Conservation (phyloP, 768 basidiomycete genomes). For the Pisolithus marmoratus region DNA sequence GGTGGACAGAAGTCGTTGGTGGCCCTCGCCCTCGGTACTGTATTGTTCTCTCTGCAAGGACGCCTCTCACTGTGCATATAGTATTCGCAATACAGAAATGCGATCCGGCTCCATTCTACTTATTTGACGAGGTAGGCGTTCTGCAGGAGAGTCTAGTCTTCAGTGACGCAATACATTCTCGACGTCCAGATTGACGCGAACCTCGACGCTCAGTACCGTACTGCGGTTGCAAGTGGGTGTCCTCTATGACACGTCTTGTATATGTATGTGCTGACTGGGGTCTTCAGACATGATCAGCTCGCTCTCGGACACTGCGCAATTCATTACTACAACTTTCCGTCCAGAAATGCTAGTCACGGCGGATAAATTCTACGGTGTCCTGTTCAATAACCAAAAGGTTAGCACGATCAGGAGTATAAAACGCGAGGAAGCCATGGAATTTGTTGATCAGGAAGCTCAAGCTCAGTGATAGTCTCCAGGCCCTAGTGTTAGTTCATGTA, state of each 20-base stretch:
- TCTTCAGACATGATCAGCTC: conserved; percentile 78
- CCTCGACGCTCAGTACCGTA: conserved; percentile 94
- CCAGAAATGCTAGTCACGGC: conserved; percentile 95
- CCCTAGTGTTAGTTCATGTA: neutral
- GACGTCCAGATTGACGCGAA: conserved; percentile 84
- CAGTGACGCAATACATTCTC: neutral
- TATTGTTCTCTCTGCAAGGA: neutral
- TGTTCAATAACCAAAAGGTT: conserved; percentile 95
- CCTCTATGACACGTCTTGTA: no score
- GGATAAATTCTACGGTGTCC: conserved; percentile 95
- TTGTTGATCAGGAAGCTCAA: conserved; percentile 77
- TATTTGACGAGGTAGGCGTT: conserved; percentile 86
- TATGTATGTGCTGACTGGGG: neutral
- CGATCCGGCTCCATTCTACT: conserved; percentile 97
- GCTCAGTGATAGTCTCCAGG: conserved; percentile 32
- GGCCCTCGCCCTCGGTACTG: conserved; percentile 82
- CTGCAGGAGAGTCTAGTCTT: neutral
- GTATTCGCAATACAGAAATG: conserved; percentile 99
- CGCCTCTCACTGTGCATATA: conserved; percentile 23
- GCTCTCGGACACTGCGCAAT: conserved; percentile 81
- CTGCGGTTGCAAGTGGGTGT: conserved; percentile 84
- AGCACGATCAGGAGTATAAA: conserved; percentile 84
- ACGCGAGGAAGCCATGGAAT: conserved; percentile 87
- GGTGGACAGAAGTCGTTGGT: conserved; percentile 98
- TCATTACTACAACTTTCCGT: conserved; percentile 97